Percentiles rank a stretch among this genome's conserved stretches.
Evolutionary conservation across 805 yeast genomes (phyloP).

Genomic region (Candida germanica): DNA sequence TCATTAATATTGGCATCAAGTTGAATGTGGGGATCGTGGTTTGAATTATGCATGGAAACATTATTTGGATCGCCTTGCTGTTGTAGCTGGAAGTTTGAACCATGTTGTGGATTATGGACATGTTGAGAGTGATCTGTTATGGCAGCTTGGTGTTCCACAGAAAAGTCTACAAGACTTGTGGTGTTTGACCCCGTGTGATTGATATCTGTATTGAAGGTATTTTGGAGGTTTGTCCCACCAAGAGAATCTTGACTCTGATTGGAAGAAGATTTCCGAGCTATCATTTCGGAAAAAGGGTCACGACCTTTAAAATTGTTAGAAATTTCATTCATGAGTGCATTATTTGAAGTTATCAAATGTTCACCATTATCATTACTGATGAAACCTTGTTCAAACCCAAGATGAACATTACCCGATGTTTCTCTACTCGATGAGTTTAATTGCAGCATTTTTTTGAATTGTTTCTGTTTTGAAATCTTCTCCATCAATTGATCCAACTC

Average conservation of each 20-base stretch:
- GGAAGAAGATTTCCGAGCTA: neutral
- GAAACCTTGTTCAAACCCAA: no score
- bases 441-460: no score
- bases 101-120: no score
- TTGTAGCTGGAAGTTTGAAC: no score
- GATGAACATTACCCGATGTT: neutral
- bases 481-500: constrained; percentile 8
- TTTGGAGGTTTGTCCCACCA: neutral
- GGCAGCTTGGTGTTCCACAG: no score
- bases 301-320: constrained; percentile 4
- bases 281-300: neutral
- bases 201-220: constrained; percentile 4
- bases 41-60: no score
- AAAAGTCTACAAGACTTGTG: no score
- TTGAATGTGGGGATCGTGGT: no score
- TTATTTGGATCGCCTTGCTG: no score
- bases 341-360: neutral
- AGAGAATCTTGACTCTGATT: neutral
- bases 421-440: neutral
- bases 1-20: no score
- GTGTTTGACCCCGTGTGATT: no score
- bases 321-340: constrained; percentile 7
- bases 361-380: neutral
- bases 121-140: no score
- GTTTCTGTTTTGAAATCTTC: neutral